Evolutionary conservation across 805 yeast species (phyloP).

Genomic region (Kazachstania africana): DNA sequence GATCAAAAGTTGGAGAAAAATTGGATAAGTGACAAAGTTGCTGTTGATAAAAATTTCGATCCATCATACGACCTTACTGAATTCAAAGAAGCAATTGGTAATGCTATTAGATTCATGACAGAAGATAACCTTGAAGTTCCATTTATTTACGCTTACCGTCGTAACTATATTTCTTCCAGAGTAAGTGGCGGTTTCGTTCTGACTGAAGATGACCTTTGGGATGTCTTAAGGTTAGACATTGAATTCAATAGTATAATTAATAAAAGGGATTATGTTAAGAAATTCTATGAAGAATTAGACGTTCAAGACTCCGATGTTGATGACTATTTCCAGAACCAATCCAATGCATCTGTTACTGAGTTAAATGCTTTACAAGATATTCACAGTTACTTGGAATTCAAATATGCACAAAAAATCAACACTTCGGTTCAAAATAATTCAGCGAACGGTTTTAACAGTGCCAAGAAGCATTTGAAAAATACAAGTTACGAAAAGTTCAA

Average conservation of each 20-base stretch:
- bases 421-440: slow-evolving; percentile 22
- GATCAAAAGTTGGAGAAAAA: slow-evolving; percentile 63
- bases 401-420: slow-evolving; percentile 36
- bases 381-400: slow-evolving; percentile 71
- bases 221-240: slow-evolving; percentile 72
- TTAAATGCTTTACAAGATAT: slow-evolving; percentile 57
- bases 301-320: slow-evolving; percentile 46
- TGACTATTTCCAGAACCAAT: slow-evolving; percentile 44
- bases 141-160: slow-evolving; percentile 88
- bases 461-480: slow-evolving; percentile 49
- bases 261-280: slow-evolving; percentile 53
- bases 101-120: slow-evolving; percentile 58
- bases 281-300: slow-evolving; percentile 41
- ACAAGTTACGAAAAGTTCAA: slow-evolving; percentile 57
- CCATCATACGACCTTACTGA: slow-evolving; percentile 33
- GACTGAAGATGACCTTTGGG: slow-evolving; percentile 84
- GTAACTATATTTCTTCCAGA: slow-evolving; percentile 56
- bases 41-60: slow-evolving; percentile 40
- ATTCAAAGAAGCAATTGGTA: slow-evolving; percentile 58
- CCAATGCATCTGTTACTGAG: slow-evolving; percentile 49
- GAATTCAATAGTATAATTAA: slow-evolving; percentile 79
- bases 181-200: slow-evolving; percentile 35
- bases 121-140: slow-evolving; percentile 85
- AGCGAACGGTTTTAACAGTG: slow-evolving; percentile 12
- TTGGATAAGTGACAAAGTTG: slow-evolving; percentile 67